These are phyloP conservation scores for Canna indica DNA, from an alignment of 176 grass and related monocot genomes.

Conservation along the genomic window DNA sequence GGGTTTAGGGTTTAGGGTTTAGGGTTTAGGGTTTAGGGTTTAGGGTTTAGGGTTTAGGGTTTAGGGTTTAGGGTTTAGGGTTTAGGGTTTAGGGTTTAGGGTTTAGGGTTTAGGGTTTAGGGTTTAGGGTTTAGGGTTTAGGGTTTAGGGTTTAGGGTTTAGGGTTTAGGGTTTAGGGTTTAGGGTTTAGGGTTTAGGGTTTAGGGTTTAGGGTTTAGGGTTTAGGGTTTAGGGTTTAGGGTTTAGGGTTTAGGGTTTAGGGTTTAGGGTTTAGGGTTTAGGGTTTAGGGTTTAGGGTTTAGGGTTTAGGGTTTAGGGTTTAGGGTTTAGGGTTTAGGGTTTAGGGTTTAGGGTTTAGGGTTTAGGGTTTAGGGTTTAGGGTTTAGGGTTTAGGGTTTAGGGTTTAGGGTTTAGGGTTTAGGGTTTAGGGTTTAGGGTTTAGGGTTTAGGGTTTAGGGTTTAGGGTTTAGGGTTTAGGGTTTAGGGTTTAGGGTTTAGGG, in stretches of 20 bases:
- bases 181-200: slow-evolving; percentile 9
- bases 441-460: slow-evolving; percentile 7
- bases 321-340: slow-evolving; percentile 11
- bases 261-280: slow-evolving; percentile 8
- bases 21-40: neutral
- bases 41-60: neutral
- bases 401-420: slow-evolving; percentile 7
- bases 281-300: slow-evolving; percentile 11
- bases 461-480: neutral
- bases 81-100: neutral
- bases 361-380: slow-evolving; percentile 8
- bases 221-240: slow-evolving; percentile 11
- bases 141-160: slow-evolving; percentile 2
- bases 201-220: slow-evolving; percentile 8
- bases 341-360: slow-evolving; percentile 6
- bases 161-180: slow-evolving; percentile 8
- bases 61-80: neutral
- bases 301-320: slow-evolving; percentile 11
- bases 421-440: slow-evolving; percentile 10
- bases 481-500: neutral
- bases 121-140: slow-evolving; percentile 1
- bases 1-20: neutral
- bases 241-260: slow-evolving; percentile 8
- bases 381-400: slow-evolving; percentile 8
- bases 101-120: neutral